Evolutionary conservation across 208 protist species (phyloP), one percentile per base, ranked within the genome.

Genomic region (Leishmania amazonensis): DNA sequence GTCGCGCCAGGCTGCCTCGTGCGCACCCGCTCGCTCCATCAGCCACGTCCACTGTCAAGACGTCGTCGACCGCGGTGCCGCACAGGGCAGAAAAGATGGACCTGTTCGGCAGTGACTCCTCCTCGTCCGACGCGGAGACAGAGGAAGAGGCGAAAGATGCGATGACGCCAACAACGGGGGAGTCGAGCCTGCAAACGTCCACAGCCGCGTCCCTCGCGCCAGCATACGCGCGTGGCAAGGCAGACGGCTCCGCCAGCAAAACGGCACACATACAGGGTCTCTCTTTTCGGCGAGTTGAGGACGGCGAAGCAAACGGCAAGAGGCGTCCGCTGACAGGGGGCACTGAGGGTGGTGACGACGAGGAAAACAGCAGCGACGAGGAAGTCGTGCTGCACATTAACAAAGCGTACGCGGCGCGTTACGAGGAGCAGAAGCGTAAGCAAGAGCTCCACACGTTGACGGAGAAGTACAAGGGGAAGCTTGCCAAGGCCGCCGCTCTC

Each of bases 351-450:
- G 53, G 47, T 31, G 58, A 40, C 24, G 67, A 83, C 49, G 80
- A 42, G 21, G 58, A 81, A 4, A 78, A 72, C 15, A 81, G 74
- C 8, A 24, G 57, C 38, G 77, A 80, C 1, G 78, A 82, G 51
- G 67, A 78, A 2, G 51, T 40, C 6, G 79, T 87, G 7, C 82
- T 96, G 49, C 87, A 73, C 81, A 95, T 98, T 67, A 97, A 98
- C 75, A 83, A 89, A 35, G 77, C 85, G 49, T 98, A 96, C 84
- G 96, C 96, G 24, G 80, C 84, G 17, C 92, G 94, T 76, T 98
- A 95, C 74, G 96, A 97, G 72, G 86, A 94, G 76, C 91, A 96
- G 83, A 98, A 98, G 88, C 90, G 94, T 38, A 93, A 95, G 81
- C 90, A 98, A 79, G 96, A 98, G 80, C 83, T 97, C 28, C 93